A percentile compares a stretch with the other conserved stretches of the same genome.
phyloP scores from a whole-genome alignment of 257 asterid genomes.

The Euphrasia confusa region DNA sequence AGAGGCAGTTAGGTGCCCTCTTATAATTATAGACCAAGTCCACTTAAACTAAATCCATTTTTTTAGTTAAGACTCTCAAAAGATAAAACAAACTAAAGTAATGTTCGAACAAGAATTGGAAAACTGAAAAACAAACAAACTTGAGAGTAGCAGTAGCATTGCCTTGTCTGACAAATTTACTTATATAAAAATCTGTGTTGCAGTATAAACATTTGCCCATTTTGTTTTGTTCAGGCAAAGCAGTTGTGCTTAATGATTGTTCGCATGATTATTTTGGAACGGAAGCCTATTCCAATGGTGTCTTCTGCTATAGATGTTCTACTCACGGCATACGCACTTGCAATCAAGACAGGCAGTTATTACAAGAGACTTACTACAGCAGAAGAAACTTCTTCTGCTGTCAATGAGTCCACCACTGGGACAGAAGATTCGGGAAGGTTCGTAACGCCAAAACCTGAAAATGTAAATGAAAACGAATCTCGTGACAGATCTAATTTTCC shows the following conservation, averaged over 20 bases:
- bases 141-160: too few species aligned
- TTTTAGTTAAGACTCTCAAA: too few species aligned
- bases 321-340: conserved; percentile 38
- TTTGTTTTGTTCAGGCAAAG: conserved; percentile 63
- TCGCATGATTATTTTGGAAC: conserved; percentile 69
- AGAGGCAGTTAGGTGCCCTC: too few species aligned
- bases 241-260: conserved; percentile 59
- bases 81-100: too few species aligned
- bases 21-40: not conserved
- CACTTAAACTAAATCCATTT: not conserved
- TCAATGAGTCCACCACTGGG: conserved; percentile 33
- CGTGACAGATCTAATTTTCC: conserved; percentile 31
- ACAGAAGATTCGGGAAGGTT: conserved; percentile 39
- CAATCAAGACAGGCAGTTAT: conserved; percentile 68
- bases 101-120: too few species aligned
- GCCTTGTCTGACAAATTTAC: too few species aligned
- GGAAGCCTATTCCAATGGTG: conserved; percentile 71
- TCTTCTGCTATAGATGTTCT: conserved; percentile 49
- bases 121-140: too few species aligned
- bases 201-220: conserved; percentile 16
- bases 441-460: conserved; percentile 33
- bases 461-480: conserved; percentile 34
- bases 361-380: conserved; percentile 38
- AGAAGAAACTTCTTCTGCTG: conserved; percentile 47
- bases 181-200: not conserved